Percentiles rank a stretch among this genome's conserved stretches.
Evolutionary conservation across 495 filamentous ascomycete genomes (phyloP).

Genomic region (Daldinia grandis): DNA sequence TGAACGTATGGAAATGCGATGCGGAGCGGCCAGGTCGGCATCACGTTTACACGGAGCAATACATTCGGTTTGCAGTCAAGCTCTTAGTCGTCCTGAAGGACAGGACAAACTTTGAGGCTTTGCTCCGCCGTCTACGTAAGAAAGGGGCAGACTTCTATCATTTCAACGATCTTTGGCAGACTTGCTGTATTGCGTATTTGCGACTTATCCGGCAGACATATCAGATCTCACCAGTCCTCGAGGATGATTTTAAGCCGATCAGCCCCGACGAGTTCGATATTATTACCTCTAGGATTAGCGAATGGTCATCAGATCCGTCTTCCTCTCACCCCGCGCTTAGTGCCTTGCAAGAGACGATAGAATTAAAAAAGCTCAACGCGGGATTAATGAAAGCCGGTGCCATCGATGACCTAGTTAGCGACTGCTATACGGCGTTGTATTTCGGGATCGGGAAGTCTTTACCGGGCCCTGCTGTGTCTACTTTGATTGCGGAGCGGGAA

Average conservation of each 20-base stretch:
- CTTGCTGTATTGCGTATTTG: conserved; percentile 76
- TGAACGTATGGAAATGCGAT: conserved; percentile 97
- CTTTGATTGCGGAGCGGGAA: conserved; percentile 45
- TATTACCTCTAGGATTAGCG: conserved; percentile 58
- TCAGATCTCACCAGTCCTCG: conserved; percentile 70
- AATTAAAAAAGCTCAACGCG: conserved; percentile 90
- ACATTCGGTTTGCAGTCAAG: conserved; percentile 80
- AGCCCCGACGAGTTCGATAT: conserved; percentile 80
- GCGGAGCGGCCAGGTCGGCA: conserved; percentile 90
- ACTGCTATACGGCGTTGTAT: conserved; percentile 86
- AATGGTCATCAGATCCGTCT: conserved; percentile 59
- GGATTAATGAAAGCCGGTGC: conserved; percentile 82
- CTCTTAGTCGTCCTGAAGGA: conserved; percentile 82
- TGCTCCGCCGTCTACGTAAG: conserved; percentile 83
- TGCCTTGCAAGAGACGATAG: conserved; percentile 81
- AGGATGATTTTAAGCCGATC: conserved; percentile 82
- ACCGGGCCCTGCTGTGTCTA: conserved; percentile 41
- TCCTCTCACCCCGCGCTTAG: conserved; percentile 65
- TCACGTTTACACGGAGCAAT: conserved; percentile 91
- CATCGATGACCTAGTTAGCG: conserved; percentile 89
- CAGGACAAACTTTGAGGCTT: conserved; percentile 76
- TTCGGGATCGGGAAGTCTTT: conserved; percentile 55
- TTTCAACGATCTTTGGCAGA: conserved; percentile 85
- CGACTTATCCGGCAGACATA: conserved; percentile 76
- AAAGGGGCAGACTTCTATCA: conserved; percentile 84